Conservation (phyloP, 495 filamentous ascomycete species). For the Penicillium robsamsonii region DNA sequence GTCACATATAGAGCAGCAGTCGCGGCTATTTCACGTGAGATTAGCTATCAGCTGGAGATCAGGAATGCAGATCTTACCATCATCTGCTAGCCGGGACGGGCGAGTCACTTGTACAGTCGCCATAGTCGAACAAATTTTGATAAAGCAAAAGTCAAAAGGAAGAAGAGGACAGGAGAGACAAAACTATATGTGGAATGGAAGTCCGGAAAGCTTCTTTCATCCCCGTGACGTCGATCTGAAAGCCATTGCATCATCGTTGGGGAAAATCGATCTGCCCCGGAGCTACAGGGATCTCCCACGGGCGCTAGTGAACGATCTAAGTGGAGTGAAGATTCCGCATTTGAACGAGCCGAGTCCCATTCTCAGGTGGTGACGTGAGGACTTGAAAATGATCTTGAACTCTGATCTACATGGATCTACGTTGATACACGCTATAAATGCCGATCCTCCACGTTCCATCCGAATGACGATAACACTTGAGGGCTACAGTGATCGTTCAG, state of each 20-base stretch:
- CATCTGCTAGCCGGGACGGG: conserved; percentile 40
- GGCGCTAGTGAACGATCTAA: not conserved
- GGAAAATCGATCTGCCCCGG: not conserved
- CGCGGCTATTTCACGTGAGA: conserved; percentile 41
- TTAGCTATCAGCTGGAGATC: conserved; percentile 13
- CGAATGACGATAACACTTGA: not conserved
- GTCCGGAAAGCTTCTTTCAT: conserved; percentile 32
- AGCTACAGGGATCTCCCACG: not conserved
- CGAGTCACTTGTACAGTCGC: conserved; percentile 34
- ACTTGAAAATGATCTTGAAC: conserved; percentile 1
- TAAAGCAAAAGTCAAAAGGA: conserved; percentile 18
- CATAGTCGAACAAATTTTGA: conserved; percentile 25
- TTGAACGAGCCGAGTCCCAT: not conserved
- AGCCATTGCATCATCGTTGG: conserved; percentile 26
- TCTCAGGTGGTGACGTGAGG: conserved; percentile 14
- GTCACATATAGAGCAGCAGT: conserved; percentile 54
- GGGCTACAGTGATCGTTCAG: not conserved
- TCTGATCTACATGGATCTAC: conserved; percentile 3
- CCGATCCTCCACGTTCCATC: not conserved
- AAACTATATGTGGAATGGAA: conserved; percentile 24
- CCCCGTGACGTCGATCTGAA: conserved; percentile 24
- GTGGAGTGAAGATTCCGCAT: conserved; percentile 7
- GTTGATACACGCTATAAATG: not conserved
- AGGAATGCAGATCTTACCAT: conserved; percentile 33
- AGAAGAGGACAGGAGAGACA: conserved; percentile 8